These are phyloP conservation scores for Salix purpurea DNA, from an alignment of 345 rosid species.

Conservation along the genomic window DNA sequence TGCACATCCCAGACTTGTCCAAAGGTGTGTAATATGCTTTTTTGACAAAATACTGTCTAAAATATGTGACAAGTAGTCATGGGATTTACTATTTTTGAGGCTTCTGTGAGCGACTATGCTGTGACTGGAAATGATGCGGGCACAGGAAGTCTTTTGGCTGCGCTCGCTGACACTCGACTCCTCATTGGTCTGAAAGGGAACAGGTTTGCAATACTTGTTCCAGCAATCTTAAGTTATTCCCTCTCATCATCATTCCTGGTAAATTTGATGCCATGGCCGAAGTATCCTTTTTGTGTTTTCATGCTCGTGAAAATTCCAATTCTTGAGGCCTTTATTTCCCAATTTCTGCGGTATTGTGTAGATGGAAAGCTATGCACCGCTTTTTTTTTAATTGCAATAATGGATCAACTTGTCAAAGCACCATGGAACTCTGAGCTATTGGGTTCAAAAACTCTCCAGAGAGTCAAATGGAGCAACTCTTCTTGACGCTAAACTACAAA, in stretches of 20 bases:
- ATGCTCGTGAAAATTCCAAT: background rate
- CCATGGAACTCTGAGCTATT: conserved; percentile 96
- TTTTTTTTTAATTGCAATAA: conserved; percentile 66
- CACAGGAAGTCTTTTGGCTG: conserved; percentile 80
- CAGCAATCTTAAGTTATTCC: background rate
- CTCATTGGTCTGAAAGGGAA: conserved; percentile 89
- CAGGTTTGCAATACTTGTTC: conserved; percentile 41
- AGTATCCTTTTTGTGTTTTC: background rate
- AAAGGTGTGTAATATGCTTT: conserved; percentile 45
- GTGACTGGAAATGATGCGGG: conserved; percentile 88
- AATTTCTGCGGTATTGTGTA: conserved; percentile 68
- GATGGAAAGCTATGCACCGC: conserved; percentile 96
- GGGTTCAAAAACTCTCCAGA: conserved; percentile 70
- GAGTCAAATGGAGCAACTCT: conserved; percentile 84
- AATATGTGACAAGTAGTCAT: background rate
- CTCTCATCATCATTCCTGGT: background rate
- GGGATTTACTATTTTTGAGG: conserved; percentile 43
- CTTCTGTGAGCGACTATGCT: conserved; percentile 93
- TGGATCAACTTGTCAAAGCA: conserved; percentile 56
- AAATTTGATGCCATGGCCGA: background rate
- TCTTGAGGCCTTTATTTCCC: conserved; percentile 15
- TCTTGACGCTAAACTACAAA: conserved; percentile 48
- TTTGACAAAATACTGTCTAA: background rate
- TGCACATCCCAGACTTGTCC: conserved; percentile 64
- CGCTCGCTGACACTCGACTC: conserved; percentile 83